These are phyloP conservation scores for Serendipita sp. DNA, from an alignment of 1,284 basidiomycete species.

Conservation along the genomic window DNA sequence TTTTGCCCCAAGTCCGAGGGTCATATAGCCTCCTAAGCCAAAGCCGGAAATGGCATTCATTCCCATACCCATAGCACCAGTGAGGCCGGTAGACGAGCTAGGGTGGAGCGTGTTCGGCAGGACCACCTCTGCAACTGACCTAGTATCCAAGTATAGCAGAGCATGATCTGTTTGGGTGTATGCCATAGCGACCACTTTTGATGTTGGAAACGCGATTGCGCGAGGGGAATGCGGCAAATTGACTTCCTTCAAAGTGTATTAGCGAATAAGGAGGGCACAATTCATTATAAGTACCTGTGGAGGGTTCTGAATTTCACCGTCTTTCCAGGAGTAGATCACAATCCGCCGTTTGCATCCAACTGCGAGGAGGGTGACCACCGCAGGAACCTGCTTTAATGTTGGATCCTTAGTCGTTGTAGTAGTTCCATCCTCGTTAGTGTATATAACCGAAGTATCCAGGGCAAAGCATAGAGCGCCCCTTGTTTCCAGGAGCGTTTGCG, in stretches of 20 bases:
- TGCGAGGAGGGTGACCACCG: conserved; percentile 60
- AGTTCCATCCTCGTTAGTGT: conserved; percentile 20
- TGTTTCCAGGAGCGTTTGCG: conserved; percentile 55
- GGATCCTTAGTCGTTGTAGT: conserved; percentile 14
- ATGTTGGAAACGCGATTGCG: conserved; percentile 51
- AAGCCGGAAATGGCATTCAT: conserved; percentile 64
- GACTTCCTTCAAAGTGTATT: conserved; percentile 44
- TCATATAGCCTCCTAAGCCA: conserved; percentile 81
- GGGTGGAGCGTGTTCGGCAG: conserved; percentile 29
- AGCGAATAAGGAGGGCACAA: conserved; percentile 10
- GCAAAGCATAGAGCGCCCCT: conserved; percentile 74
- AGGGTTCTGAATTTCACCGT: conserved; percentile 61
- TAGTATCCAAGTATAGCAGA: conserved; percentile 51
- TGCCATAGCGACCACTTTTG: conserved; percentile 54
- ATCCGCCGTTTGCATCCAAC: conserved; percentile 79
- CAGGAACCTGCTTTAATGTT: conserved; percentile 33
- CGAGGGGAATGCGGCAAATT: conserved; percentile 75
- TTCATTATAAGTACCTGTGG: conserved; percentile 35
- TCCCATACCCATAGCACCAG: conserved; percentile 33
- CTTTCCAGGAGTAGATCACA: conserved; percentile 76
- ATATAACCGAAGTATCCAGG: conserved; percentile 47
- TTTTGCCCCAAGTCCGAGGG: conserved; percentile 60
- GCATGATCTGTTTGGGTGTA: conserved; percentile 66
- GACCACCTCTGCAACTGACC: conserved; percentile 42
- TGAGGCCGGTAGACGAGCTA: conserved; percentile 11